phyloP scores from a whole-genome alignment of 2,329 filamentous ascomycete species.

The Capronia coronata region DNA sequence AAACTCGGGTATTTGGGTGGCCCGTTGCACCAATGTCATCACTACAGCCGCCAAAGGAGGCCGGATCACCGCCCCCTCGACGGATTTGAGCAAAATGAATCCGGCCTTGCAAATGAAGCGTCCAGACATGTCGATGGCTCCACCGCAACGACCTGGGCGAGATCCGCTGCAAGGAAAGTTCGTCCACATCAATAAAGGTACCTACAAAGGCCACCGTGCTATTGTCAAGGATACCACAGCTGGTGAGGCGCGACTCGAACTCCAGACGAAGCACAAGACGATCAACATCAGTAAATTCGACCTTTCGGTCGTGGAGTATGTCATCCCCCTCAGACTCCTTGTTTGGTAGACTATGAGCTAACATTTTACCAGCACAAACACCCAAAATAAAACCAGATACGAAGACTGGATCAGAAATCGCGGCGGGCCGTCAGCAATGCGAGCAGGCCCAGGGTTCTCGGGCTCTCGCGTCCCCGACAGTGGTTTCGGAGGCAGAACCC shows the following conservation, averaged over 20 bases:
- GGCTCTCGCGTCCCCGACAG: slow-evolving; percentile 41
- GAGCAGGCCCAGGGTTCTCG: slow-evolving; percentile 30
- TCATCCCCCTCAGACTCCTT: slow-evolving; percentile 18
- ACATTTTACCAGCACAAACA: slow-evolving; percentile 23
- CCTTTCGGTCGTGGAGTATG: slow-evolving; percentile 77
- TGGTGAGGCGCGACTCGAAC: slow-evolving; percentile 75
- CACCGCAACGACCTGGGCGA: slow-evolving; percentile 65
- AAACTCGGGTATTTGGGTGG: slow-evolving; percentile 84
- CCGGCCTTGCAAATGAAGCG: slow-evolving; percentile 55
- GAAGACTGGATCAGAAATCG: slow-evolving; percentile 23
- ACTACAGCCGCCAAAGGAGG: slow-evolving; percentile 94
- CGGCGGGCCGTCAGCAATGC: slow-evolving; percentile 23
- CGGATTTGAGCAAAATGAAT: slow-evolving; percentile 86
- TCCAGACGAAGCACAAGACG: slow-evolving; percentile 90
- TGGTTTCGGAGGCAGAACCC: slow-evolving; percentile 64
- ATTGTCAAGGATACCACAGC: slow-evolving; percentile 95
- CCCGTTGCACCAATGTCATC: slow-evolving; percentile 74
- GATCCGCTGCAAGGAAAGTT: slow-evolving; percentile 87
- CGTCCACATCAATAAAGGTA: slow-evolving; percentile 77
- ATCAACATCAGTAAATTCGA: slow-evolving; percentile 76
- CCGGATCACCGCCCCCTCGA: slow-evolving; percentile 58
- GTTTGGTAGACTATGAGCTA: slow-evolving; percentile 17
- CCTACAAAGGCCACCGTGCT: slow-evolving; percentile 86
- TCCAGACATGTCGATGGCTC: slow-evolving; percentile 53
- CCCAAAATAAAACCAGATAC: slow-evolving; percentile 25